phyloP scores from a whole-genome alignment of 345 rosid species.

The Citrus inodora region DNA sequence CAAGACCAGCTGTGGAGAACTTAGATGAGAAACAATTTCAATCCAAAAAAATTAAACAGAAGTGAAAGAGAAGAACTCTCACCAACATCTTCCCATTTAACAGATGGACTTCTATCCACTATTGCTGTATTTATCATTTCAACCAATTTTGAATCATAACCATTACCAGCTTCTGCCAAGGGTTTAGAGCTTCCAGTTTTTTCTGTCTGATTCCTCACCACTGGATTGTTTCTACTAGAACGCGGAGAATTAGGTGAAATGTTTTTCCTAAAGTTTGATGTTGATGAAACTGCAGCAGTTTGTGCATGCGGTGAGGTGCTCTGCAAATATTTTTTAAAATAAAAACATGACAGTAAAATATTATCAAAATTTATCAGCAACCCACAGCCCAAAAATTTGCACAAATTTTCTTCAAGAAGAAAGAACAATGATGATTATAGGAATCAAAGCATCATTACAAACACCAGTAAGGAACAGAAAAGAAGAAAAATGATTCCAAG shows the following conservation, averaged over 20 bases:
- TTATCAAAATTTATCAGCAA: background rate
- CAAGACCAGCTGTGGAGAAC: conserved; percentile 76
- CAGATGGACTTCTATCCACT: conserved; percentile 93
- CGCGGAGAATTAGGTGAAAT: conserved; percentile 32
- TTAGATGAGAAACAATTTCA: conserved; percentile 14
- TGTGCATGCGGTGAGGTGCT: conserved; percentile 40
- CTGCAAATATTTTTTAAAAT: conserved; percentile 41
- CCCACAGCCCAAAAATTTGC: background rate
- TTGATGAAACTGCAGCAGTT: conserved; percentile 49
- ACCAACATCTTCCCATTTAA: conserved; percentile 99
- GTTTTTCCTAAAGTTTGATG: conserved; percentile 38
- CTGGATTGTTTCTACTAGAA: conserved; percentile 33
- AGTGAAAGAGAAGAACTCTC: conserved; percentile 18
- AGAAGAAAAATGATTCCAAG: background rate
- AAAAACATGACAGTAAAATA: conserved; percentile 7
- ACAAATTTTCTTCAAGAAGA: conserved; percentile 4
- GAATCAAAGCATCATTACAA: background rate
- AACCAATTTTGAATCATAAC: conserved; percentile 69
- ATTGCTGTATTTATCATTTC: conserved; percentile 87
- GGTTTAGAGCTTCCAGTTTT: conserved; percentile 49
- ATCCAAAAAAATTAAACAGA: background rate
- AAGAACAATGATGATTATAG: background rate
- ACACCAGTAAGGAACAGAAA: background rate
- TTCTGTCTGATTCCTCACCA: conserved; percentile 33
- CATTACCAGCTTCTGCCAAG: conserved; percentile 50